Base-by-base conservation (phyloP, 805 yeast species). In the Candida peoriensis region DNA sequence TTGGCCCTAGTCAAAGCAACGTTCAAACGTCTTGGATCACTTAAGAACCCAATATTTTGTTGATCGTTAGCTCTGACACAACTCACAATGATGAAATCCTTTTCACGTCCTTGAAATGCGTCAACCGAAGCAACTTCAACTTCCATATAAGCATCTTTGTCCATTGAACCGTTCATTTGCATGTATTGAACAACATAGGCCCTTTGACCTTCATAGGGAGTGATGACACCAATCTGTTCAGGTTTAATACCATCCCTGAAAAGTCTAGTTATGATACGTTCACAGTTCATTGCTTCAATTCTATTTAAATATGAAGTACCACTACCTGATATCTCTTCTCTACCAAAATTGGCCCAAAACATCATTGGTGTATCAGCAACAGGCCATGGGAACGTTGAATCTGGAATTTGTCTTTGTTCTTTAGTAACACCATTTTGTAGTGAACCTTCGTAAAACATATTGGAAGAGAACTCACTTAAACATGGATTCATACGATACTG, bases 401-500 rank as follows among this genome's bases (percentile, higher is more conserved):
- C 63, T 1, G 60, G 42, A 14, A 79, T 55, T 11, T 71, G 62
- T 42, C 96, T 70, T 42, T 86, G 80, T 34, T 78, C 84, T 22
- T 76, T 70, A 2, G 93, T 81, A 12, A 89, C 95, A 46, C 97
- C 96, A 54, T 89, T 88, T 57, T 88, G 96, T 47, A 89, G 70
- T 28, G 82, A 72, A 20, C 97, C 97, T 48, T 89, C 96, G 57
- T 89, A 89, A 52, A 87, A 89, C 84, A 84, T 80, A 55, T 87
- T 86, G 47, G 90, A 78, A 19, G 96, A 81, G 54, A 87, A 89
- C 50, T 86, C 95, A 44, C 90, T 76, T 34, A 89, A 61, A 42
- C 79, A 70, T 8, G 97, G 97, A 53, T 89, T 82, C 97, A 89
- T 89, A 63, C 97, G 80, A 60, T 89, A 89, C 58, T 89, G 97